Conservation (phyloP, 148 eudicot genomes). For the Bassia scoparia region DNA sequence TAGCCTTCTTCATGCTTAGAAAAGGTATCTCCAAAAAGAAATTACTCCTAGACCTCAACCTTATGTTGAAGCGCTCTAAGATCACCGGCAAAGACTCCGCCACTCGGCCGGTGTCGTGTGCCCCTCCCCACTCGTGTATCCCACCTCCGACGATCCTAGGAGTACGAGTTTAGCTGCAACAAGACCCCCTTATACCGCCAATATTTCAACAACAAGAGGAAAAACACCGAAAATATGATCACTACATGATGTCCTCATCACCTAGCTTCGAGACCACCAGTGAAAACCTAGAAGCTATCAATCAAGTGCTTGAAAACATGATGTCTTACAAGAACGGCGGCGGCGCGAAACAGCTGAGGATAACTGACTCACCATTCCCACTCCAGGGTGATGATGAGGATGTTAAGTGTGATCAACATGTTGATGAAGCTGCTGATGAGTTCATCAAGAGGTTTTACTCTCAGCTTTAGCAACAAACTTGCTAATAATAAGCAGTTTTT, state of each 20-base stretch:
- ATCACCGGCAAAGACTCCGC: conserved; percentile 51
- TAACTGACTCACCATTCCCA: conserved; percentile 71
- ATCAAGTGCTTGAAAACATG: conserved; percentile 39
- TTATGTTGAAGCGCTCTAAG: conserved; percentile 54
- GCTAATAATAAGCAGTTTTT: no score
- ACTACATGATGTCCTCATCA: conserved; percentile 1
- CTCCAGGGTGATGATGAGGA: conserved; percentile 39
- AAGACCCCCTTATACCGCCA: conserved; percentile 42
- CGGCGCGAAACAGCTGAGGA: conserved; percentile 51
- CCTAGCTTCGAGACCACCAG: neutral
- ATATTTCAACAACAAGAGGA: conserved; percentile 24
- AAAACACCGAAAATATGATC: neutral
- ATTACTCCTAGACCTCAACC: conserved; percentile 40
- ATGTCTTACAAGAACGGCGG: conserved; percentile 11
- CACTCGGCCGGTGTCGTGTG: neutral
- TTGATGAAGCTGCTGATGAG: conserved; percentile 66
- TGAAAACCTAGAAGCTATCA: conserved; percentile 15
- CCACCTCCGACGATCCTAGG: conserved; percentile 38
- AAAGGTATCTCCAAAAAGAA: conserved; percentile 58
- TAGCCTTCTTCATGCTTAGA: conserved; percentile 48
- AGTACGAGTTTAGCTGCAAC: conserved; percentile 87
- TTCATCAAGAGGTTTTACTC: conserved; percentile 61
- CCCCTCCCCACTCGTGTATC: conserved; percentile 27
- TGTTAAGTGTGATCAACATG: conserved; percentile 24
- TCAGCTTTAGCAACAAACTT: conserved; percentile 42